phyloP scores from a whole-genome alignment of 2,329 filamentous ascomycete genomes.

The Phoma herbarum region DNA sequence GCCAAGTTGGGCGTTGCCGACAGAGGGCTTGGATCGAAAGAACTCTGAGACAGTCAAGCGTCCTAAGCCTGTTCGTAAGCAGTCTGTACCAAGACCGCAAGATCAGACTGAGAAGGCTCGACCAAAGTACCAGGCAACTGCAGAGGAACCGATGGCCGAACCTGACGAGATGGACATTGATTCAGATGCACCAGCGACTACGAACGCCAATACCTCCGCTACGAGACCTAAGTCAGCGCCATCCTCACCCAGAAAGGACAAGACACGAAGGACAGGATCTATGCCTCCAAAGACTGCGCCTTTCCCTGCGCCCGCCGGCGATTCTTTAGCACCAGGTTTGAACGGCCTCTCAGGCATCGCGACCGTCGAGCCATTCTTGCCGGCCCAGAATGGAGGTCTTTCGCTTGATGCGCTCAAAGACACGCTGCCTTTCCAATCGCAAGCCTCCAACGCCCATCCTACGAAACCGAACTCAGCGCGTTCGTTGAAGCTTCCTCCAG shows the following conservation, averaged over 20 bases:
- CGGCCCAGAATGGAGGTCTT: conserved; percentile 58
- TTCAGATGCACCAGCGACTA: conserved; percentile 40
- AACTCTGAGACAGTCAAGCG: conserved; percentile 39
- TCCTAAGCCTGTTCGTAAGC: conserved; percentile 41
- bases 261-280: conserved; percentile 18
- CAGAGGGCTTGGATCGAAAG: conserved; percentile 44
- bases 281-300: conserved; percentile 13
- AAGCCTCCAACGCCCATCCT: conserved; percentile 56
- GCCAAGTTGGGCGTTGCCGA: conserved; percentile 51
- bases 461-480: conserved; percentile 51
- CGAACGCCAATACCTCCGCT: conserved; percentile 22
- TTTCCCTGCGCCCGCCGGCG: conserved; percentile 28
- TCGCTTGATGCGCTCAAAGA: conserved; percentile 62
- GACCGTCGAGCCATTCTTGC: conserved; percentile 60
- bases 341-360: conserved; percentile 61
- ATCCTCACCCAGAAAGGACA: conserved; percentile 15
- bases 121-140: conserved; percentile 44
- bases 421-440: conserved; percentile 67
- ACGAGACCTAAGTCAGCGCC: conserved; percentile 17
- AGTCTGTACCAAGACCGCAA: conserved; percentile 45
- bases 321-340: conserved; percentile 35
- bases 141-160: conserved; percentile 39
- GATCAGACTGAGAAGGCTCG: conserved; percentile 38
- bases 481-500: conserved; percentile 59
- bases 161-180: conserved; percentile 61